Percentiles rank a stretch among this genome's conserved stretches.
These are phyloP conservation scores for Colletotrichum cereale DNA, from an alignment of 2,329 filamentous ascomycete species.

Conservation along the genomic window DNA sequence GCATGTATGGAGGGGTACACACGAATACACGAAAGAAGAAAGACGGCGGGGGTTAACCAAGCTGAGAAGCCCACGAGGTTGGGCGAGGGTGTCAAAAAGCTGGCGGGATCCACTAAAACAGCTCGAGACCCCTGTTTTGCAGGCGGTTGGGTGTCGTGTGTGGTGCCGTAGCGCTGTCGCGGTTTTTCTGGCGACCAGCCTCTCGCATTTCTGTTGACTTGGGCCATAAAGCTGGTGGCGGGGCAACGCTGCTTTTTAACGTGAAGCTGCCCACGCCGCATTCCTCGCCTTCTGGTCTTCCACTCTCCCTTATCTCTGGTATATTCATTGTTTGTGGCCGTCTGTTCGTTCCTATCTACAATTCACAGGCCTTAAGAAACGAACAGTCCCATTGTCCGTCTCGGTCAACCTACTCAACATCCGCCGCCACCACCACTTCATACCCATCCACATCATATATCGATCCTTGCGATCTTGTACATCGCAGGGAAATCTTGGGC, in stretches of 20 bases:
- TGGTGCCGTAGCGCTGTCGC: slow-evolving; percentile 30
- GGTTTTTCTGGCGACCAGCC: slow-evolving; percentile 46
- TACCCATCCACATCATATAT: neutral
- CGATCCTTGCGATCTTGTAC: slow-evolving; percentile 6
- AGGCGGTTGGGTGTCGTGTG: slow-evolving; percentile 29
- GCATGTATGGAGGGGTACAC: neutral
- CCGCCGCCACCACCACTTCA: neutral
- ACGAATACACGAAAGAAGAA: neutral
- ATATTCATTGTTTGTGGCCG: neutral
- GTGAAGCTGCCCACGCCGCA: slow-evolving; percentile 28
- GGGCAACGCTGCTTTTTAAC: slow-evolving; percentile 61
- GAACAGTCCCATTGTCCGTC: neutral
- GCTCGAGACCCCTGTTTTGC: slow-evolving; percentile 32
- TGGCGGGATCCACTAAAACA: slow-evolving; percentile 17
- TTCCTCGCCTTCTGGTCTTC: slow-evolving; percentile 16
- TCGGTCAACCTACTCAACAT: neutral
- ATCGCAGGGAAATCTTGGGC: neutral
- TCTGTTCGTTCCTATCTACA: neutral
- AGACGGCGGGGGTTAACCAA: neutral
- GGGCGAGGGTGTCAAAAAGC: slow-evolving; percentile 25
- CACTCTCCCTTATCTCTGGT: slow-evolving; percentile 10
- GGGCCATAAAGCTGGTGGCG: slow-evolving; percentile 56
- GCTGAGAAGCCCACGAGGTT: slow-evolving; percentile 27
- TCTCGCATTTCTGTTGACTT: slow-evolving; percentile 52
- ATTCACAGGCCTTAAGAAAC: neutral